Conservation (phyloP, 108 stramenopile genomes). For the Phaeodactylum tricornutum region DNA sequence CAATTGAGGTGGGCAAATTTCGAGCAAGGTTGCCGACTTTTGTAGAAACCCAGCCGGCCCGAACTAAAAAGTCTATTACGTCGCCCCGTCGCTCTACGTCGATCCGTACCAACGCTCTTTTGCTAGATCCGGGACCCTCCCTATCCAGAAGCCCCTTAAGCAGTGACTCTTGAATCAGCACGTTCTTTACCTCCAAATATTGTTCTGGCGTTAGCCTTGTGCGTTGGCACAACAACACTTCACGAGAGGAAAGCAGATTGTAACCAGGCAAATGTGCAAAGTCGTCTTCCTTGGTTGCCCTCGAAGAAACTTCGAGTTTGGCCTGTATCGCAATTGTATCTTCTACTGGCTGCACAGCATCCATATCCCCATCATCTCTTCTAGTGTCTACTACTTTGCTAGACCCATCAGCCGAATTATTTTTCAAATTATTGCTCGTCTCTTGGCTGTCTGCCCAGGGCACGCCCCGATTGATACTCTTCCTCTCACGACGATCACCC, state of each 20-base stretch:
- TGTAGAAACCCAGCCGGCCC: slow-evolving; percentile 71
- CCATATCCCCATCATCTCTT: neutral
- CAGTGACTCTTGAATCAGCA: slow-evolving; percentile 65
- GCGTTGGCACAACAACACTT: slow-evolving; percentile 49
- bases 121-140: slow-evolving; percentile 19
- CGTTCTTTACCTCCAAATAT: slow-evolving; percentile 73
- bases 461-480: slow-evolving; percentile 15
- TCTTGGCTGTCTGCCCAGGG: neutral
- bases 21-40: neutral
- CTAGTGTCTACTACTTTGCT: neutral
- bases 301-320: neutral
- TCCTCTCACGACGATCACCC: slow-evolving; percentile 22
- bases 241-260: slow-evolving; percentile 57
- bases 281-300: too few relatives aligned
- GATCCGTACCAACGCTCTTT: slow-evolving; percentile 50
- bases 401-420: neutral
- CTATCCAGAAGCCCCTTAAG: slow-evolving; percentile 43
- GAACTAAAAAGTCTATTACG: slow-evolving; percentile 67
- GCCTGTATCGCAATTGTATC: neutral
- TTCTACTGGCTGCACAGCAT: neutral
- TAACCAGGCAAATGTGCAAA: too few relatives aligned
- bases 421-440: neutral
- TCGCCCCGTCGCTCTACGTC: slow-evolving; percentile 59
- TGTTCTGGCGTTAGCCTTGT: slow-evolving; percentile 45
- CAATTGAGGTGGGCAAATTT: slow-evolving; percentile 4